phyloP scores from a whole-genome alignment of 2,329 filamentous ascomycete species.

The Chaetoscypha palmicola region DNA sequence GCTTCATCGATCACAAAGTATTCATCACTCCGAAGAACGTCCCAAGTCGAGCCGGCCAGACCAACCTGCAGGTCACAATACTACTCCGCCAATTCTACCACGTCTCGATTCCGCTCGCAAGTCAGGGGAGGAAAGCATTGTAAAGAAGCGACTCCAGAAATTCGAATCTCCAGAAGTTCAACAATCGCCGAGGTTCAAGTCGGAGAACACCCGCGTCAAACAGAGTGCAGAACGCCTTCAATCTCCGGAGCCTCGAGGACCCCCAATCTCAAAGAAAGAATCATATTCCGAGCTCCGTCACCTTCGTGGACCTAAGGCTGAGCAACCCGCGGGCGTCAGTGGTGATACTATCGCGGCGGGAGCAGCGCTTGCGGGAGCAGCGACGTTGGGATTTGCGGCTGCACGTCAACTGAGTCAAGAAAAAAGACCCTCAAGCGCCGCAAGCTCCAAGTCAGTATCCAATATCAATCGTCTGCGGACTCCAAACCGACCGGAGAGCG shows the following conservation, averaged over 20 bases:
- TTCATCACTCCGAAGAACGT: slow-evolving; percentile 2
- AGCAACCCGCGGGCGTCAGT: slow-evolving; percentile 20
- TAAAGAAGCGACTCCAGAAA: slow-evolving; percentile 2
- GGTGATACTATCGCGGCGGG: slow-evolving; percentile 21
- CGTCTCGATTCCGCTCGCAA: background rate
- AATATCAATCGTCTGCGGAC: slow-evolving; percentile 30
- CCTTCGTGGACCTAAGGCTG: slow-evolving; percentile 18
- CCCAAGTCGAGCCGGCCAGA: slow-evolving; percentile 3
- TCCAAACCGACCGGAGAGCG: slow-evolving; percentile 52
- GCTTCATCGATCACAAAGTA: slow-evolving; percentile 3
- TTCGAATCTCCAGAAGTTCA: slow-evolving; percentile 8
- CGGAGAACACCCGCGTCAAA: slow-evolving; percentile 15
- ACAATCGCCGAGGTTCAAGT: background rate
- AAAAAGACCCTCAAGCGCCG: slow-evolving; percentile 24
- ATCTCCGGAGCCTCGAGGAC: slow-evolving; percentile 14
- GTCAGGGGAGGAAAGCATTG: slow-evolving; percentile 3
- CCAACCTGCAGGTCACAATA: background rate
- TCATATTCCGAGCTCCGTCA: slow-evolving; percentile 25
- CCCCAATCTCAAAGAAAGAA: slow-evolving; percentile 19
- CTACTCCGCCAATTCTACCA: background rate
- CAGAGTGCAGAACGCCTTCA: slow-evolving; percentile 23
- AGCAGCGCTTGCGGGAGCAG: slow-evolving; percentile 22
- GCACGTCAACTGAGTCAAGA: slow-evolving; percentile 27
- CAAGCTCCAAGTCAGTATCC: slow-evolving; percentile 25
- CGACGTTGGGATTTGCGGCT: slow-evolving; percentile 26